Conservation (phyloP, 345 rosid species). For the Camelina hispida region DNA sequence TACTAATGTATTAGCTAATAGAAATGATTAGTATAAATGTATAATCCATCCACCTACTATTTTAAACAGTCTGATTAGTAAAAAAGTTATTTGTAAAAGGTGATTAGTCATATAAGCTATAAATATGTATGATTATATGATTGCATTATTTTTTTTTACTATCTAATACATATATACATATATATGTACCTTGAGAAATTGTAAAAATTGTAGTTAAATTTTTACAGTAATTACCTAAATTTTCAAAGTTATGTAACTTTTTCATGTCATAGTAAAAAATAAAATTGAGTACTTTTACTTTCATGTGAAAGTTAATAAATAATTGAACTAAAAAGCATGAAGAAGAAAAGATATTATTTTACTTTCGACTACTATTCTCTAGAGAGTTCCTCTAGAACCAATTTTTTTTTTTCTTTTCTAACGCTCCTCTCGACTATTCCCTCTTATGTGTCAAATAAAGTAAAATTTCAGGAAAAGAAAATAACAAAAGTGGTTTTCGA, state of each 20-base stretch:
- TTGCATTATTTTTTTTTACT: too few relatives aligned
- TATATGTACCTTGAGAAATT: too few relatives aligned
- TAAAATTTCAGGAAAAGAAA: slow-evolving; percentile 12
- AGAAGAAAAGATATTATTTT: background rate
- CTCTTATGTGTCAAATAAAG: slow-evolving; percentile 24
- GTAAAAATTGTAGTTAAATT: too few relatives aligned
- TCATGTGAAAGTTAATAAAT: slow-evolving; percentile 1
- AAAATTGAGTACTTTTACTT: background rate
- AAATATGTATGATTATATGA: too few relatives aligned
- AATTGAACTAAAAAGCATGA: slow-evolving; percentile 1
- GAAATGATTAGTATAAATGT: too few relatives aligned
- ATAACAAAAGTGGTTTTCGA: slow-evolving; percentile 40
- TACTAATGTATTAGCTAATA: too few relatives aligned
- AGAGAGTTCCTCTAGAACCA: background rate
- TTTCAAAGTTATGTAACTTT: background rate
- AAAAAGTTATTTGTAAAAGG: too few relatives aligned
- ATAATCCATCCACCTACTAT: too few relatives aligned
- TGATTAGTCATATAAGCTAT: too few relatives aligned
- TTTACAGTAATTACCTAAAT: too few relatives aligned
- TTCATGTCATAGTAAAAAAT: background rate
- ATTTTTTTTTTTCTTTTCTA: background rate
- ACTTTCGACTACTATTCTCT: slow-evolving; percentile 1
- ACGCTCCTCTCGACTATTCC: slow-evolving; percentile 32
- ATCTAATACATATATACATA: too few relatives aligned
- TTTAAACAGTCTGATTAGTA: too few relatives aligned